Evolutionary conservation across 257 asterid species (phyloP), one percentile per base, ranked within the genome.

Genomic region (Echium plantagineum): DNA sequence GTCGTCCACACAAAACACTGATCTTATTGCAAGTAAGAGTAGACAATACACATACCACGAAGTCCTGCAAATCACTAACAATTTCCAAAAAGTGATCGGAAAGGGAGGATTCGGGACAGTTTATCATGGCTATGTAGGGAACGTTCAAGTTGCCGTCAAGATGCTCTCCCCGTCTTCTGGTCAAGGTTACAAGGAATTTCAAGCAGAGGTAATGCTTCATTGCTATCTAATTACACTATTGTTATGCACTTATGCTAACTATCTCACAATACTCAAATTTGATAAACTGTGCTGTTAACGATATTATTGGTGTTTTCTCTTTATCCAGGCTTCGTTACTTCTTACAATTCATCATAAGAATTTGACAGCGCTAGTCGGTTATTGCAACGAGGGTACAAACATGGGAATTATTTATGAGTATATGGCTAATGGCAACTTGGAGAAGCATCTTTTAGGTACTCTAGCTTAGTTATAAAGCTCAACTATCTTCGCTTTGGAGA

Each of bases 21-120:
- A n/a, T 21, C 1, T n/a, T 21, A 5, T 53, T 53, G 28, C 22
- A 4, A 22, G 19, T 21, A 56, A 56, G 38, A 55, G 58, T 52
- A 55, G 73, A 8, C 68, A 49, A 21, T 68, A 62, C 21, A 62
- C 68, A 16, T 68, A 68, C 53, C 22, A 66, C 0, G 68, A 68
- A 53, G 59, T 68, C 1, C 26, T 68, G 32, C 6, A 21, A 42
- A 47, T 68, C 2, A 68, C 73, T 31, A 68, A 62, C 22, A 68
- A 68, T 61, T 62, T 68, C 48, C 28, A 68, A 42, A 62, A 28
- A 46, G 30, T 62, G 9, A 52, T 68, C 26, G 73, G 73, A 2
- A 48, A 62, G 48, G 73, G 73, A 49, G 68, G 73, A n/a, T 68
- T 68, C 32, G 68, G 73, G 0, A 68, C 46, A 20, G 68, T 68